These are phyloP conservation scores for Boletus patriciae DNA, from an alignment of 768 basidiomycete species.

Conservation along the genomic window DNA sequence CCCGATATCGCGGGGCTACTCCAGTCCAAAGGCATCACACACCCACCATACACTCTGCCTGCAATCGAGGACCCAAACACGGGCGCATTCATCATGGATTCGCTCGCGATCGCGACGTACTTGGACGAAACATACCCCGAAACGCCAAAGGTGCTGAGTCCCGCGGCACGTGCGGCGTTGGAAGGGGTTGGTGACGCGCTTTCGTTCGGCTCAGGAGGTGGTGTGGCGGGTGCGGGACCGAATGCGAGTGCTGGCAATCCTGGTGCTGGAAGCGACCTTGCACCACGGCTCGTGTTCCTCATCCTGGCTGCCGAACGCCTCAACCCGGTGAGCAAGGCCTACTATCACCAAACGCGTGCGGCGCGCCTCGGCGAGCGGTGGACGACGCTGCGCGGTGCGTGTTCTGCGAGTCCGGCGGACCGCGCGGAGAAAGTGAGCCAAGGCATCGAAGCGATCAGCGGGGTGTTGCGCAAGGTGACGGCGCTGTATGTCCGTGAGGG, in stretches of 20 bases:
- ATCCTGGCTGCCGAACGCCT: constrained; percentile 30
- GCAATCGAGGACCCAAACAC: constrained; percentile 50
- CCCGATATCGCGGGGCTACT: constrained; percentile 20
- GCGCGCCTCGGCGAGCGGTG: constrained; percentile 38
- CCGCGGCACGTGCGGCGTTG: constrained; percentile 34
- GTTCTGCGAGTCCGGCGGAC: constrained; percentile 25
- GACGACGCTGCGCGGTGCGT: constrained; percentile 26
- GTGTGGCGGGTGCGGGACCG: too few relatives aligned
- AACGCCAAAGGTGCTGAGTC: constrained; percentile 40
- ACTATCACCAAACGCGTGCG: constrained; percentile 42
- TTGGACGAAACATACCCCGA: constrained; percentile 51
- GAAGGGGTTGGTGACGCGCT: constrained; percentile 26
- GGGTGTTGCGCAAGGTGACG: constrained; percentile 27
- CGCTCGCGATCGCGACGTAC: constrained; percentile 48
- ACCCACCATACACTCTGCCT: constrained; percentile 43
- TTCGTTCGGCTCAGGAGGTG: not conserved
- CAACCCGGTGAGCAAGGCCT: constrained; percentile 34
- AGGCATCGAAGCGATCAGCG: constrained; percentile 20
- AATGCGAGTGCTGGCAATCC: too few relatives aligned
- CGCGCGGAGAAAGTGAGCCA: constrained; percentile 24
- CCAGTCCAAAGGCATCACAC: constrained; percentile 28
- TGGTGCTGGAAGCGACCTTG: not conserved
- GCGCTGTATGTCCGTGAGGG: constrained; percentile 10
- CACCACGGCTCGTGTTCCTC: constrained; percentile 19
- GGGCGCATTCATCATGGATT: constrained; percentile 40